phyloP scores from a whole-genome alignment of 73 alveolate genomes.

The Blepharisma japonicum region DNA sequence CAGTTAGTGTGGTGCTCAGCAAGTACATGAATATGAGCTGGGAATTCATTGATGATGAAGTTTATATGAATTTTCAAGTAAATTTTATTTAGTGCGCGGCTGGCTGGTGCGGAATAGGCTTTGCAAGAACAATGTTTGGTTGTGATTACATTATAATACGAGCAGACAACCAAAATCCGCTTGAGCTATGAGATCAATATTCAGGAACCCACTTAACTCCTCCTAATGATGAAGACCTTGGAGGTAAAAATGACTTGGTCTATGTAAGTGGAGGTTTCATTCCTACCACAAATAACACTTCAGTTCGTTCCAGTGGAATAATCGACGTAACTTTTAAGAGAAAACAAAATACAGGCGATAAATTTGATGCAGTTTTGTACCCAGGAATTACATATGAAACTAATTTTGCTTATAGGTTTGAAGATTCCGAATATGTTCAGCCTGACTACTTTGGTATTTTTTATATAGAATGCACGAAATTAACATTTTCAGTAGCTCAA shows the following conservation, averaged over 20 bases:
- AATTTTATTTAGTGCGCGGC: no score
- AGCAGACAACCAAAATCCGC: neutral
- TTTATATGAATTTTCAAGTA: no score
- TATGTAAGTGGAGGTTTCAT: no score
- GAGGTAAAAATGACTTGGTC: no score
- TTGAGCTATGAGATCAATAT: neutral
- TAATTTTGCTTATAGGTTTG: neutral
- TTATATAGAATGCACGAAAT: no score
- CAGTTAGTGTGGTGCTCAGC: no score
- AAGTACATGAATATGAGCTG: no score
- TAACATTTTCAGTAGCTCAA: no score
- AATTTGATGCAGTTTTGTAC: neutral
- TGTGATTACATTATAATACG: neutral
- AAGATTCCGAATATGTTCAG: neutral
- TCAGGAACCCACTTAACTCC: conserved; percentile 24
- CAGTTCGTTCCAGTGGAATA: no score
- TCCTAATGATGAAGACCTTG: neutral
- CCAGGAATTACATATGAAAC: neutral
- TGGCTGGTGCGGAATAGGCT: neutral
- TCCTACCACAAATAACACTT: no score
- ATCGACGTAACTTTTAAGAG: neutral
- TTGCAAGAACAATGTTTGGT: neutral
- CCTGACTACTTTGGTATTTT: neutral
- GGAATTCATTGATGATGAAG: no score
- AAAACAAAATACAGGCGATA: conserved; percentile 3